Evolutionary conservation across 805 yeast genomes (phyloP).

Genomic region (Ogataea saltuana): DNA sequence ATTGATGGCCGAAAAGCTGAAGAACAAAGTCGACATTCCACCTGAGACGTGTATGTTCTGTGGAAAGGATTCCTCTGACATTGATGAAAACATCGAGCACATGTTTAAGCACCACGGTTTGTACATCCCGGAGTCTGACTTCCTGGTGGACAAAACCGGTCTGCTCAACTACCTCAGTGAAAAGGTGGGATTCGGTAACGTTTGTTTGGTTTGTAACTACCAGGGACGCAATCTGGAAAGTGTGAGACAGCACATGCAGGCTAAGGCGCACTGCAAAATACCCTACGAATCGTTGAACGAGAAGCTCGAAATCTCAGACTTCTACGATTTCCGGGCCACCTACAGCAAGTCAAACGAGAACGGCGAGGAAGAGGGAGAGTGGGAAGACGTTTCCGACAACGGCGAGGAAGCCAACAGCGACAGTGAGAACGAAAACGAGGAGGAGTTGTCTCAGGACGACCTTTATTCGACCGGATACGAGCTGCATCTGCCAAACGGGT

Average conservation of each 20-base stretch:
- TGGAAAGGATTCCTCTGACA: conserved; percentile 36
- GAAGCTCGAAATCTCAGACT: conserved; percentile 70
- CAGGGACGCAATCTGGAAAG: conserved; percentile 85
- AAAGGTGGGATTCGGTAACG: conserved; percentile 77
- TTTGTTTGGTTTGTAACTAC: conserved; percentile 79
- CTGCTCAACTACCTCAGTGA: conserved; percentile 75
- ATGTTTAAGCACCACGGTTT: conserved; percentile 82
- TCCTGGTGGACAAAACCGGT: conserved; percentile 67
- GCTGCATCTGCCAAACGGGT: conserved; percentile 74
- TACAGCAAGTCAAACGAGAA: conserved; percentile 39
- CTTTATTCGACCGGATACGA: conserved; percentile 52
- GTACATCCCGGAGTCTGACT: conserved; percentile 80
- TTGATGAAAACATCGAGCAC: conserved; percentile 57
- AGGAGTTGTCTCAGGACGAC: conserved; percentile 34
- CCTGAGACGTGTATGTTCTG: conserved; percentile 54
- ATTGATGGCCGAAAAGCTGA: conserved; percentile 45
- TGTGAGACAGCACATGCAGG: conserved; percentile 82
- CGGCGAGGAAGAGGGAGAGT: conserved; percentile 36
- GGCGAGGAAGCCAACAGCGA: conserved; percentile 33
- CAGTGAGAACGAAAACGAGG: conserved; percentile 39
- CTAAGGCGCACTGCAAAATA: conserved; percentile 83
- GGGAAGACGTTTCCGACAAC: conserved; percentile 36
- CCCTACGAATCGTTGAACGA: conserved; percentile 87
- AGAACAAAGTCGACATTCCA: conserved; percentile 49
- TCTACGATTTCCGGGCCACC: conserved; percentile 79